phyloP scores from a whole-genome alignment of 2,329 filamentous ascomycete species.

The Pseudogymnoascus sp. region DNA sequence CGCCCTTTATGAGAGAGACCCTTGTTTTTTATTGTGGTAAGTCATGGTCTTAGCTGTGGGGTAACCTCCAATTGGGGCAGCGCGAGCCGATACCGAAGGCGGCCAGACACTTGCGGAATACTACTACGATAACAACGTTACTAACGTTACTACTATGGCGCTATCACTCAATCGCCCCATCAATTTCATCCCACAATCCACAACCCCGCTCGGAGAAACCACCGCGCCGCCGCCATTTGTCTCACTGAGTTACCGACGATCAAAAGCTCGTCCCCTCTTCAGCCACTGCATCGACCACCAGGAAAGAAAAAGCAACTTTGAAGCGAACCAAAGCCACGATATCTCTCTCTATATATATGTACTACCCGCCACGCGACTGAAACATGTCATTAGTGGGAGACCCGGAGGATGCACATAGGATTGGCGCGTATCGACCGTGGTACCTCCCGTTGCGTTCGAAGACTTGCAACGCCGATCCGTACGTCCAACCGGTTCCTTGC shows the following conservation, averaged over 20 bases:
- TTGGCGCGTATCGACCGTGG: slow-evolving; percentile 39
- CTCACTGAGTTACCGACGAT: neutral
- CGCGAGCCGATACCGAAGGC: neutral
- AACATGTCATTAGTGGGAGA: neutral
- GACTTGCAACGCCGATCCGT: slow-evolving; percentile 26
- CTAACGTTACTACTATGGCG: neutral
- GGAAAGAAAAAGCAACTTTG: neutral
- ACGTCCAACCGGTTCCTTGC: neutral
- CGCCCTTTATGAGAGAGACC: neutral
- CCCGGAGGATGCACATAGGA: neutral
- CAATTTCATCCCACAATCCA: neutral
- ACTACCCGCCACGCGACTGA: neutral
- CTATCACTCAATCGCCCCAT: slow-evolving; percentile 4
- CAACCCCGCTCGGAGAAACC: slow-evolving; percentile 1
- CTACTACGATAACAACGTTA: neutral
- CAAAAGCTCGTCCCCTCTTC: neutral
- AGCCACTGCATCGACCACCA: neutral
- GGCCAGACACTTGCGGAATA: neutral
- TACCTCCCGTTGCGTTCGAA: slow-evolving; percentile 41
- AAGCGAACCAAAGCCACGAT: neutral
- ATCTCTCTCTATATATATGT: neutral
- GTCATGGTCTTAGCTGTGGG: neutral
- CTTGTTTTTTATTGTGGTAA: neutral
- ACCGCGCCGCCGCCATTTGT: neutral
- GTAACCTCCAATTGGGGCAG: slow-evolving; percentile 1